Evolutionary conservation across 371 early-diverging fungal species (phyloP).

Genomic region (Rhizomucor miehei): DNA sequence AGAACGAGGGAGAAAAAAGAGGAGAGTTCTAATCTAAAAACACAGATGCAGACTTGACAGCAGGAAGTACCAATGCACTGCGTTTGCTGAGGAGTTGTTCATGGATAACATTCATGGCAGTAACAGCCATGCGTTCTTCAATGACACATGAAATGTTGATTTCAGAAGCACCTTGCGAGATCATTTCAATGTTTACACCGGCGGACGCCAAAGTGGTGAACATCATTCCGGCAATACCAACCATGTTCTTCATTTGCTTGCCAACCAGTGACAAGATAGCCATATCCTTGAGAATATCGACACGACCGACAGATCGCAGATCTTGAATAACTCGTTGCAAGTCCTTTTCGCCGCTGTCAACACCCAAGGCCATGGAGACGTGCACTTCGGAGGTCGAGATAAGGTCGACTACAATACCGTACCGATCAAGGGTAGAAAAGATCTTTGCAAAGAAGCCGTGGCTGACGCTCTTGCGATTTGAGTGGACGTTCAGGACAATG

Average conservation of each 20-base stretch:
- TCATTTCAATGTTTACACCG: conserved; percentile 97
- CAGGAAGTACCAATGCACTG: conserved; percentile 10
- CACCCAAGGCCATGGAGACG: conserved; percentile 92
- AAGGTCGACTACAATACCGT: conserved; percentile 92
- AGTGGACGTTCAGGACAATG: conserved; percentile 90
- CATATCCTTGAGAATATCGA: conserved; percentile 78
- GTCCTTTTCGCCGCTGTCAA: conserved; percentile 57
- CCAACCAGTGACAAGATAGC: conserved; percentile 97
- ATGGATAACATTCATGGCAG: conserved; percentile 88
- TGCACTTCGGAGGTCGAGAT: conserved; percentile 96
- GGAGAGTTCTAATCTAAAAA: conserved; percentile 8
- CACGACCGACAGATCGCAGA: conserved; percentile 23
- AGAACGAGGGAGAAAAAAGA: background rate
- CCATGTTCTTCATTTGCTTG: conserved; percentile 93
- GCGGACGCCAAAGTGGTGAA: conserved; percentile 87
- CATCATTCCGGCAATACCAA: conserved; percentile 94
- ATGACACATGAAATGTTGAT: conserved; percentile 98
- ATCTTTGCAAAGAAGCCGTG: conserved; percentile 96
- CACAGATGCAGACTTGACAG: conserved; percentile 9
- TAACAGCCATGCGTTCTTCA: conserved; percentile 61
- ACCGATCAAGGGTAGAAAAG: conserved; percentile 83
- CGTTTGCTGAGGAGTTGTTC: conserved; percentile 54
- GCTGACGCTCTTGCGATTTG: conserved; percentile 90
- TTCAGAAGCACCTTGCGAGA: conserved; percentile 95
- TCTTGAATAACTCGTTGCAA: conserved; percentile 69